Base-by-base conservation (phyloP, 345 rosid species). In the Orychophragmus violaceus region DNA sequence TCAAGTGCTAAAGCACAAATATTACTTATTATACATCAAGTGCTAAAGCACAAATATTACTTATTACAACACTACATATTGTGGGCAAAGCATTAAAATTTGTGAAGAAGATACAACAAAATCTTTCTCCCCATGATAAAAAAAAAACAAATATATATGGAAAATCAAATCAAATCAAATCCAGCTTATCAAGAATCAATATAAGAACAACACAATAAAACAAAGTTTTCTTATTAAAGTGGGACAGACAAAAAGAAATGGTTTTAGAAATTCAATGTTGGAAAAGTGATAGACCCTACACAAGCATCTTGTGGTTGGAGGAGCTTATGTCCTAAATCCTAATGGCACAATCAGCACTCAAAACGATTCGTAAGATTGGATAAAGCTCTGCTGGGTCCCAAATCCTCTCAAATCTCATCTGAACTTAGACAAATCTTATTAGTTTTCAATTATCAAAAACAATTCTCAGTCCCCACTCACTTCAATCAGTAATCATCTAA, bases 221-320 rank as follows among this genome's bases (percentile, higher is more conserved):
- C 27, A 71, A 55, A 54, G 6, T 23, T 54, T 71, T 44, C 10
- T 33, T 23, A 62, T 21, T 11, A 33, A 62, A 71, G 51, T 55
- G 59, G 55, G 64, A 35, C n/a, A n/a, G n/a, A n/a, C 64, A 71
- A 71, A 45, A 71, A 33, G 30, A 44, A 63, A 64, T 24, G 22
- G 44, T 45, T 21, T 23, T 5, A 25, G n/a, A 11, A 22, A 22
- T 55, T 25, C 41, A 33, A 18, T 62, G 39, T 54, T 45, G 41
- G 68, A 55, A 70, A 71, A 64, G 64, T 46, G 45, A 35, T 13
- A n/a, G 62, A 53, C 76, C 69, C 64, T 63, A 74, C 72, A 64
- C 59, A 63, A 66, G 68, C 68, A 74, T 74, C 68, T 59, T 66
- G 45, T 74, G 70, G 62, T 66, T 42, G 72, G 41, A 56, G 17